phyloP scores from a whole-genome alignment of 108 stramenopile genomes.

The Ochromonas danica region DNA sequence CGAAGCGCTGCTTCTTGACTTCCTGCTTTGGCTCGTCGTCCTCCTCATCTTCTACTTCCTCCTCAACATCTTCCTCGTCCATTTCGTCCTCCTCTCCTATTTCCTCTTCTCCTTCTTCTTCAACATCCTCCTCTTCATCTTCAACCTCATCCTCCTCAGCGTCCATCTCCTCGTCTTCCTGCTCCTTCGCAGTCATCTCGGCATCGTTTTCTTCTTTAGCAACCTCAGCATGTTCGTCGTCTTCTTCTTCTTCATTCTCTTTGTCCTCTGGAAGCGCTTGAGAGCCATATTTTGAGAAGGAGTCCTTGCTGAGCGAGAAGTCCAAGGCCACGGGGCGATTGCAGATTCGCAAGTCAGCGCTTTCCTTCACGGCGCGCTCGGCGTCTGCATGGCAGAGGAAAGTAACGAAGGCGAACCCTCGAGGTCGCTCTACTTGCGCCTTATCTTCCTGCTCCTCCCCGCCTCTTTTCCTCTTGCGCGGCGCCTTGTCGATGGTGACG shows the following conservation, averaged over 20 bases:
- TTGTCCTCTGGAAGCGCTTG: conserved; percentile 39
- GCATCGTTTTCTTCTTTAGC: conserved; percentile 34
- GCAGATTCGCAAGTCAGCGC: conserved; percentile 62
- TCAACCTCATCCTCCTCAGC: conserved; percentile 40
- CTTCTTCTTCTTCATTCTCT: conserved; percentile 29
- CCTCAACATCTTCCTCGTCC: conserved; percentile 2
- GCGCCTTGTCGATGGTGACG: not conserved
- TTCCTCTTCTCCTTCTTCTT: conserved; percentile 9
- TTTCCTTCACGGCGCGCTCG: conserved; percentile 62
- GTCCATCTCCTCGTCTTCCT: conserved; percentile 35
- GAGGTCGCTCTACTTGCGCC: conserved; percentile 46
- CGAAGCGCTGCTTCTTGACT: not conserved
- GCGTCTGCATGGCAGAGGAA: conserved; percentile 68
- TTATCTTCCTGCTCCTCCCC: not conserved
- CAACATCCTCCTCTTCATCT: conserved; percentile 41
- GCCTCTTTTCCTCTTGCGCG: not conserved
- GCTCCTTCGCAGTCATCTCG: conserved; percentile 21
- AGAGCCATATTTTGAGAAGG: conserved; percentile 62
- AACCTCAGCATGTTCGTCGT: conserved; percentile 40
- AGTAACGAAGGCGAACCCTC: conserved; percentile 88
- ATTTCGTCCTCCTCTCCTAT: not conserved
- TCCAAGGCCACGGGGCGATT: conserved; percentile 79
- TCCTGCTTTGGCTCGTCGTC: not conserved
- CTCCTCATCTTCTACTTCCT: conserved; percentile 5
- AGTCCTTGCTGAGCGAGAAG: conserved; percentile 66